Base-by-base conservation (phyloP, 83 land plant genomes). In the Larix sibirica region DNA sequence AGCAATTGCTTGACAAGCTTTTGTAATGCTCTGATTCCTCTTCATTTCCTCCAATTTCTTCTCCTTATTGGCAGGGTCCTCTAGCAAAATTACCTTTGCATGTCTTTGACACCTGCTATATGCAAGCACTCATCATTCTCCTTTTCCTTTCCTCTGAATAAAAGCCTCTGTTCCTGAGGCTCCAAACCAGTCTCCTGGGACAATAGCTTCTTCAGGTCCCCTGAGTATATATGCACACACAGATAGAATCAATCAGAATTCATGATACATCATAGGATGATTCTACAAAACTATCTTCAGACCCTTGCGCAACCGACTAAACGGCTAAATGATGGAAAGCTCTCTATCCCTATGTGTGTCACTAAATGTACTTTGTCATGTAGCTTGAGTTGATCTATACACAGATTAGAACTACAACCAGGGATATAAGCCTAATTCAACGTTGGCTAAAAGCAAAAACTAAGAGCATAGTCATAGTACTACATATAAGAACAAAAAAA, bases 61-160 rank as follows among this genome's bases (percentile, higher is more conserved):
- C 87, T 92, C 91, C 44, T 85, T 88, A 80, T 92, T 88, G 40
- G 90, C 90, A 26, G 88, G 86, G 74, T 90, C 89, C 86, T 95
- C 99, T 82, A 93, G 78, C 65, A 95, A 86, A 18, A 96, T 82
- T 23, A 96, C 56, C 83, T 96, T 95, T 12, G 96, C 82, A 82
- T 84, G 81, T 95, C 85, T 79, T 92, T 93, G 17, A 95, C 92
- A 58, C 99, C 97, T 4, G 85, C 93, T 44, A 81, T 60, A 63
- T 88, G 91, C 82, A 96, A 66, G 42, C 6, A 75, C 63, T 91
- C 96, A 21, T 86, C 80, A 85, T 91, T 85, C 6, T 92, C 93
- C 84, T 85, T 96, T 79, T 90, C 91, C 50, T 87, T 93, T 33
- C 99, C 97, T 81, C 93, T 87, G 81, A 89, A 96, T 65, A 90